phyloP scores from a whole-genome alignment of 2,329 filamentous ascomycete genomes.

The Pseudogymnoascus sp. region DNA sequence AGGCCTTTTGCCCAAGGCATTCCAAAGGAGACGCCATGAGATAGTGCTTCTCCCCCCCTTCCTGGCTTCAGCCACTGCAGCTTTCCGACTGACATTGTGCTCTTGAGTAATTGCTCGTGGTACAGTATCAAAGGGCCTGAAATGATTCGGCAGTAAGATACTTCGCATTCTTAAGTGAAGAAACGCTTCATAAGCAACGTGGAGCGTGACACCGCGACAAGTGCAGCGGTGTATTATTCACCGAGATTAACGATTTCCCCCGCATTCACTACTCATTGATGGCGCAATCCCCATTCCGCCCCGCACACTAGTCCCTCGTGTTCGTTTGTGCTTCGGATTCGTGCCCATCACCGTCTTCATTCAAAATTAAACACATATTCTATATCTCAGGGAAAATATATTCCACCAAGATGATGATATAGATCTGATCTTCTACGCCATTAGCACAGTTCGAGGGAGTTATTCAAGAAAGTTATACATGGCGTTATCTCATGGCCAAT shows the following conservation, averaged over 20 bases:
- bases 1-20: slow-evolving; percentile 16
- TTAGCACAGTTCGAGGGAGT: neutral
- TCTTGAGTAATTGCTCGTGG: neutral
- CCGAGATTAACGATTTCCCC: neutral
- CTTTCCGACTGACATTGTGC: neutral
- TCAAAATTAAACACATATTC: neutral
- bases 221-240: neutral
- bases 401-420: neutral
- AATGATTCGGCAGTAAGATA: neutral
- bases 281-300: neutral
- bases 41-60: neutral
- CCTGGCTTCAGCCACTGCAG: neutral
- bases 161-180: neutral
- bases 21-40: slow-evolving; percentile 18
- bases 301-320: neutral
- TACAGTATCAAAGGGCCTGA: too few species aligned
- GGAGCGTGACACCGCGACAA: neutral
- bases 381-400: neutral
- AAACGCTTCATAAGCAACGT: neutral
- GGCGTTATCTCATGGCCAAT: neutral
- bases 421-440: neutral
- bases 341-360: neutral
- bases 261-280: neutral
- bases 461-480: neutral
- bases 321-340: neutral